phyloP scores from a whole-genome alignment of 2,329 filamentous ascomycete genomes.

The Aureobasidium pullulans region DNA sequence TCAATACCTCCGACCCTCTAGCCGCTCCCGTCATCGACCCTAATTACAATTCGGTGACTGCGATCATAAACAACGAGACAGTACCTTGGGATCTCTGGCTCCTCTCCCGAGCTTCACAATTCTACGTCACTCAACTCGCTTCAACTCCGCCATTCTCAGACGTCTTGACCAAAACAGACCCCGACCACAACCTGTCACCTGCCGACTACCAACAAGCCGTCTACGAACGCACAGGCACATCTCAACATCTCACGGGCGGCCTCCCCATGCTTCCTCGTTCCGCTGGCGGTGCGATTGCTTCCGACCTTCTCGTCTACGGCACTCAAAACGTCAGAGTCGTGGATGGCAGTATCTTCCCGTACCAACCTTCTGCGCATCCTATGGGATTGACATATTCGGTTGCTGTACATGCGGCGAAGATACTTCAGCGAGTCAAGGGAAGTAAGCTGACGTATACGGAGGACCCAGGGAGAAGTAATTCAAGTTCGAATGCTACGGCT shows the following conservation, averaged over 20 bases:
- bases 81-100: conserved; percentile 4
- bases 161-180: neutral
- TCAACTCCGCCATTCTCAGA: neutral
- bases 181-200: neutral
- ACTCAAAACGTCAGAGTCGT: conserved; percentile 27
- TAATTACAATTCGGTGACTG: conserved; percentile 5
- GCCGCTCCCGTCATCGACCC: conserved; percentile 26
- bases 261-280: conserved; percentile 24
- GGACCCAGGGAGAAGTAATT: too few relatives aligned
- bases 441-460: neutral
- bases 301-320: conserved; percentile 27
- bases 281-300: conserved; percentile 29
- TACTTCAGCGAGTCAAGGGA: neutral
- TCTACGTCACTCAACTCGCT: conserved; percentile 2
- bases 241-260: conserved; percentile 2
- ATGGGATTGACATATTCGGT: conserved; percentile 15
- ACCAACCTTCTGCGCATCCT: conserved; percentile 29
- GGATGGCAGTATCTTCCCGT: conserved; percentile 29
- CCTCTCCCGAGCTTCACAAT: neutral
- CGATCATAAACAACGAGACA: neutral
- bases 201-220: neutral
- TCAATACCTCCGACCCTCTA: conserved; percentile 18
- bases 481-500: neutral
- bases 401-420: conserved; percentile 1
- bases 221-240: conserved; percentile 2